Base-by-base conservation (phyloP, 1,284 basidiomycete genomes). In the Malassezia caprae region DNA sequence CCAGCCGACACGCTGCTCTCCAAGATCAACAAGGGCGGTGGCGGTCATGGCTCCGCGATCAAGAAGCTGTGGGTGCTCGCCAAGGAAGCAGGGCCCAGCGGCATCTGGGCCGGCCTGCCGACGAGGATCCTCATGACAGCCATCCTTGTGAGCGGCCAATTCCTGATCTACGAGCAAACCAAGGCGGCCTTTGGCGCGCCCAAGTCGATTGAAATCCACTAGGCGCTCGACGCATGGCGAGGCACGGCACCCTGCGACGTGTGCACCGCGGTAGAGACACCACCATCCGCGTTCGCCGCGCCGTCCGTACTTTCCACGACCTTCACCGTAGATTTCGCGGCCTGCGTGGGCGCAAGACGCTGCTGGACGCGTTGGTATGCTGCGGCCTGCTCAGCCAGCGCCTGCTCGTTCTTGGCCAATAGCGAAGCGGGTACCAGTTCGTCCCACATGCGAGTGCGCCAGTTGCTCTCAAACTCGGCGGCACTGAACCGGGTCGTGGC, bases 11-110 rank as follows among this genome's bases (percentile, higher is more conserved):
- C 70, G 24, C 63, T 74, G 11, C 59, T 74, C 10, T 72, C 69
- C 62, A 73, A 74, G 66, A 73, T 74, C 60, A 74, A 74, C 67
- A 62, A 65, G 55, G 72, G 70, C 37, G 68, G 65, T 48, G 72
- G 67, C 54, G 68, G 67, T 19, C 49, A 51, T 24, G 72, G 72
- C 26, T 59, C 58, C 24, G 61, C 64, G 17, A 59, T 74, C 59
- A 54, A 60, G 45, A 69, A 67, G 59, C 62, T 74, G 24, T 12
- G 61, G 43, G 51, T 51, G 30, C 60, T 68, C 4, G 69, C 70
- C 1, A 31, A 56, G 24, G 67, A 71, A 55, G 65, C 70, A 1
- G 70, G 72, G 7, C 66, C 66, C 28, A 40, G 63, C 8, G 69
- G 72, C 19, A 60, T 74, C 52, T 74, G 72, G 72, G 70, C 68